phyloP scores from a whole-genome alignment of 495 filamentous ascomycete genomes.

The Trypethelium eluteriae region DNA sequence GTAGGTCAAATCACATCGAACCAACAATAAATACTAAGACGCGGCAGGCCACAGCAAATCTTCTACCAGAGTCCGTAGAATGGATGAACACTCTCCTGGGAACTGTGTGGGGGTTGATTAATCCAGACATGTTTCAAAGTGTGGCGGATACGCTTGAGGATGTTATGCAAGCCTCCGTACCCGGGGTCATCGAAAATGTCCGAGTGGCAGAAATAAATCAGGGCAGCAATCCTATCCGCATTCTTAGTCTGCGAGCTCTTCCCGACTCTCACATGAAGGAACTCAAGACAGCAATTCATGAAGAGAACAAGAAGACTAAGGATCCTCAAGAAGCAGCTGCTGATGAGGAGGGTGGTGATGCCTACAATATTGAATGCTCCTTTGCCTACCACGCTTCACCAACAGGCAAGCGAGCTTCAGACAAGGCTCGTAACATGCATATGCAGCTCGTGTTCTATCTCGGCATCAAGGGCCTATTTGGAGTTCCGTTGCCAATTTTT shows the following conservation, averaged over 20 bases:
- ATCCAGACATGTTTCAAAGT: slow-evolving; percentile 83
- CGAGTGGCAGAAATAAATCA: slow-evolving; percentile 94
- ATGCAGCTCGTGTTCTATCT: slow-evolving; percentile 90
- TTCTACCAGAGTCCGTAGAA: slow-evolving; percentile 87
- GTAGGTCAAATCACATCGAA: slow-evolving; percentile 40
- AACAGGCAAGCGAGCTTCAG: slow-evolving; percentile 55
- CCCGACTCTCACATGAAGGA: slow-evolving; percentile 74
- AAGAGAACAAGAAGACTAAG: slow-evolving; percentile 68
- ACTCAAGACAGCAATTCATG: slow-evolving; percentile 68
- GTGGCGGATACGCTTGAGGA: slow-evolving; percentile 73
- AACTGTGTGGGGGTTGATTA: slow-evolving; percentile 79
- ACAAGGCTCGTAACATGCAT: slow-evolving; percentile 88
- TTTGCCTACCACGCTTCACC: slow-evolving; percentile 90
- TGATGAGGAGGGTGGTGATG: slow-evolving; percentile 84
- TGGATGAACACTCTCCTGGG: slow-evolving; percentile 87
- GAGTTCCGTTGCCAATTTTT: slow-evolving; percentile 80
- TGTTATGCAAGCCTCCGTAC: slow-evolving; percentile 92
- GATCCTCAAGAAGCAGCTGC: slow-evolving; percentile 84
- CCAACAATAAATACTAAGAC: not conserved
- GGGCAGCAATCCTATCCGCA: slow-evolving; percentile 79
- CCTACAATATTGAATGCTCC: slow-evolving; percentile 88
- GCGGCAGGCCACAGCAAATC: slow-evolving; percentile 60
- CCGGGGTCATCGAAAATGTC: slow-evolving; percentile 83
- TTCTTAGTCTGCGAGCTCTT: slow-evolving; percentile 81
- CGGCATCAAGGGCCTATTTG: slow-evolving; percentile 76